Evolutionary conservation across 1,139 yeast species (phyloP).

Genomic region (Geotrichum reessii): DNA sequence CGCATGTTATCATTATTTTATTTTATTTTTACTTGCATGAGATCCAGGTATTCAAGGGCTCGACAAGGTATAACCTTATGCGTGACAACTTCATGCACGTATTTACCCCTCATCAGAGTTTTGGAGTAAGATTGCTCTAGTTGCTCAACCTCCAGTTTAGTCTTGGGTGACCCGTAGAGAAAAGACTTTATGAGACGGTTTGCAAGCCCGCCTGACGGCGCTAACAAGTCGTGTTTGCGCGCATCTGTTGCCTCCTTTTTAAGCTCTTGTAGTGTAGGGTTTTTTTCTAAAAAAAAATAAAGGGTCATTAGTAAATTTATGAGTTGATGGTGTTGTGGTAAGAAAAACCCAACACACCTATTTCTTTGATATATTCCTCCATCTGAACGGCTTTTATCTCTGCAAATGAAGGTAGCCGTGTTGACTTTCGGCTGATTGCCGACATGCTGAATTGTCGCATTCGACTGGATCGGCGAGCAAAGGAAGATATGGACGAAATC

Average conservation of each 20-base stretch:
- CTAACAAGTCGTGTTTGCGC: constrained; percentile 13
- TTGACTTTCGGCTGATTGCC: background rate
- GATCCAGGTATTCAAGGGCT: constrained; percentile 36
- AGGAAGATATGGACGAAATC: background rate
- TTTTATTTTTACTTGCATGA: constrained; percentile 24
- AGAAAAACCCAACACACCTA: constrained; percentile 4
- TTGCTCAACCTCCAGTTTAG: constrained; percentile 35
- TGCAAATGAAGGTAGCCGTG: constrained; percentile 35
- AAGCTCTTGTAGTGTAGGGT: constrained; percentile 19
- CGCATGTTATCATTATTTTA: background rate
- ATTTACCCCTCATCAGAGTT: constrained; percentile 39
- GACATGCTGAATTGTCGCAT: background rate
- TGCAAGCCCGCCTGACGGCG: constrained; percentile 8
- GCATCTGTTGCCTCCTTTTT: constrained; percentile 21
- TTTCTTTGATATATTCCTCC: constrained; percentile 29
- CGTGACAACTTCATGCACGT: constrained; percentile 39
- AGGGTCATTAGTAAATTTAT: background rate
- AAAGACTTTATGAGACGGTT: constrained; percentile 35
- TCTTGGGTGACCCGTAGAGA: constrained; percentile 37
- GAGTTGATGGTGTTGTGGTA: background rate
- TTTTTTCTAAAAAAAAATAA: constrained; percentile 4
- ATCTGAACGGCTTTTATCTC: constrained; percentile 33
- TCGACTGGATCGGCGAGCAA: background rate
- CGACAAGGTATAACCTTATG: constrained; percentile 38
- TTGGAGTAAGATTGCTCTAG: constrained; percentile 37